Conservation (phyloP, 129 eudicot genomes). For the Erigeron canadensis region DNA sequence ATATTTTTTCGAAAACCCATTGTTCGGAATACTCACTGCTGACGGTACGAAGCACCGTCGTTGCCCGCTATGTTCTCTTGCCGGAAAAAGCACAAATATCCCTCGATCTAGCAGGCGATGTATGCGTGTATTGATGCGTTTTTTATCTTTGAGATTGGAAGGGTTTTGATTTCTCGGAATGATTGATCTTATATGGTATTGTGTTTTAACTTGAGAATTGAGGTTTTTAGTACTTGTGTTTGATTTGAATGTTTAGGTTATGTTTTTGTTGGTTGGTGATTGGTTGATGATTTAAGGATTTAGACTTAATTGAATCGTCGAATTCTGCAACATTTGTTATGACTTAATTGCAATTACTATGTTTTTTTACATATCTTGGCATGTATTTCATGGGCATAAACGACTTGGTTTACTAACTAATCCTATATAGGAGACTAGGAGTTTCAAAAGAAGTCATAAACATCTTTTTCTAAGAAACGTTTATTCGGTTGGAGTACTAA, state of each 20-base stretch:
- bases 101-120: conserved; percentile 44
- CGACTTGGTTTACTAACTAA: no score
- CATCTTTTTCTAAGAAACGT: no score
- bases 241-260: background rate
- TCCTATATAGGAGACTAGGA: no score
- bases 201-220: no score
- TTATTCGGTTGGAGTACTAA: no score
- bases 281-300: background rate
- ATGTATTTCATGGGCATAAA: background rate
- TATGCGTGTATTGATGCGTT: conserved; percentile 55
- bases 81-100: no score
- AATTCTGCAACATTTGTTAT: background rate
- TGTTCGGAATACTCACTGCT: no score
- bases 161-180: conserved; percentile 14
- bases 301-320: background rate
- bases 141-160: conserved; percentile 42
- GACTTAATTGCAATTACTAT: background rate
- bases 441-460: no score
- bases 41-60: no score
- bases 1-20: no score
- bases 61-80: no score
- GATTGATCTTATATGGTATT: background rate
- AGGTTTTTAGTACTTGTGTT: background rate
- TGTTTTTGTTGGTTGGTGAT: background rate
- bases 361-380: background rate